phyloP scores from a whole-genome alignment of 164 flowering plant genomes.

The Vitis cinerea region DNA sequence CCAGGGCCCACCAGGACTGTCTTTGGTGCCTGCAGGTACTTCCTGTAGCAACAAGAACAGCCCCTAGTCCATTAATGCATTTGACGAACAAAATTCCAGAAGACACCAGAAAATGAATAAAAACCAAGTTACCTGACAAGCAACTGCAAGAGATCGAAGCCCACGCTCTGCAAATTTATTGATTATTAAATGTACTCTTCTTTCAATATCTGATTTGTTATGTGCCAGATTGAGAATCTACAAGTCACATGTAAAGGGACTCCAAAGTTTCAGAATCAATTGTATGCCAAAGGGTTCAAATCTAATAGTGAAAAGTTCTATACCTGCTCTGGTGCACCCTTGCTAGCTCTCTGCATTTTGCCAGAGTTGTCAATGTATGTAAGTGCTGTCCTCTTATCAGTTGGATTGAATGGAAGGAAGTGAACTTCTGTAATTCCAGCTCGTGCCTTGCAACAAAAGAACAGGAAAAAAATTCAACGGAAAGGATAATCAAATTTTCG shows the following conservation, averaged over 20 bases:
- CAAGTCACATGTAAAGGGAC: background rate
- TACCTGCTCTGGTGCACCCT: slow-evolving; percentile 44
- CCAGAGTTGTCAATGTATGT: slow-evolving; percentile 29
- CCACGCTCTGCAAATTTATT: slow-evolving; percentile 23
- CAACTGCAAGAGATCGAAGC: slow-evolving; percentile 21
- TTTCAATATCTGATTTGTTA: slow-evolving; percentile 15
- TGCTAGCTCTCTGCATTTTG: slow-evolving; percentile 34
- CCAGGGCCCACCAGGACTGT: slow-evolving; percentile 41
- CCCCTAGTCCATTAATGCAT: background rate
- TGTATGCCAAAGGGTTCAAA: background rate
- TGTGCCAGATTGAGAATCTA: slow-evolving; percentile 19
- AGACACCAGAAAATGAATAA: background rate
- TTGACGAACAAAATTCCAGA: background rate
- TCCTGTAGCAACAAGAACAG: slow-evolving; percentile 15
- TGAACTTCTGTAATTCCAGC: slow-evolving; percentile 32
- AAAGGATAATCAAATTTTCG: too few relatives aligned
- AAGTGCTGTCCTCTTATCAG: slow-evolving; percentile 34
- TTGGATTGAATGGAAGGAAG: slow-evolving; percentile 38
- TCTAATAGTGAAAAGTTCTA: too few relatives aligned
- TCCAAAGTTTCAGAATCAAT: background rate
- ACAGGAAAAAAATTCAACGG: too few relatives aligned
- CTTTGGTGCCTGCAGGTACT: slow-evolving; percentile 34
- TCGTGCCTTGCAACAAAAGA: slow-evolving; percentile 9
- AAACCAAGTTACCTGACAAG: slow-evolving; percentile 7
- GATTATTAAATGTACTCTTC: slow-evolving; percentile 11